phyloP scores from a whole-genome alignment of 805 yeast species.

The Cyberlindnera maclurae region DNA sequence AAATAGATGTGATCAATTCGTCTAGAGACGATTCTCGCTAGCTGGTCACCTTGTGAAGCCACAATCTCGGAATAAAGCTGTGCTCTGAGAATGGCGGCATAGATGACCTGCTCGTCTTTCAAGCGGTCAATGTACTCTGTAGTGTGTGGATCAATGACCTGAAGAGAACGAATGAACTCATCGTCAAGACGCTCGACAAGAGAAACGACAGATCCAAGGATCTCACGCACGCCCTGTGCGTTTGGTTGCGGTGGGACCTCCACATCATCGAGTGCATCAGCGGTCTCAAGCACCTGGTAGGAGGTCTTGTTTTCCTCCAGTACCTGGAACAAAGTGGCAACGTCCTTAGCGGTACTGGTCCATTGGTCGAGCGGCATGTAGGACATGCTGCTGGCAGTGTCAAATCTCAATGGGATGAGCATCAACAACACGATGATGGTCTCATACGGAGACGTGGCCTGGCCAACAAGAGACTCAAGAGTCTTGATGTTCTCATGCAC shows the following conservation, averaged over 20 bases:
- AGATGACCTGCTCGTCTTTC: conserved; percentile 76
- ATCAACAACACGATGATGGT: conserved; percentile 68
- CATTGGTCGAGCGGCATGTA: conserved; percentile 78
- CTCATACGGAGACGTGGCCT: conserved; percentile 61
- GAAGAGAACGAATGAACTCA: conserved; percentile 83
- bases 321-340: conserved; percentile 53
- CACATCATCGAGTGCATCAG: conserved; percentile 62
- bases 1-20: conserved; percentile 90
- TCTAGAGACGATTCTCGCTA: conserved; percentile 70
- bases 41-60: conserved; percentile 43
- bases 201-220: conserved; percentile 80
- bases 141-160: conserved; percentile 89
- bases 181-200: conserved; percentile 91
- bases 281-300: conserved; percentile 73
- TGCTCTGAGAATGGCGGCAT: conserved; percentile 70
- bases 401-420: conserved; percentile 85
- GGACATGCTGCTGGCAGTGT: conserved; percentile 56
- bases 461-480: conserved; percentile 51
- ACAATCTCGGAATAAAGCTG: conserved; percentile 78
- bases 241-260: conserved; percentile 61
- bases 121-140: conserved; percentile 87
- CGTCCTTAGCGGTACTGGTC: conserved; percentile 61
- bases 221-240: conserved; percentile 58
- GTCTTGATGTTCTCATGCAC: conserved; percentile 65
- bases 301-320: conserved; percentile 53